These are phyloP conservation scores for Trematosphaeria pertusa DNA, from an alignment of 2,329 filamentous ascomycete species.

Conservation along the genomic window DNA sequence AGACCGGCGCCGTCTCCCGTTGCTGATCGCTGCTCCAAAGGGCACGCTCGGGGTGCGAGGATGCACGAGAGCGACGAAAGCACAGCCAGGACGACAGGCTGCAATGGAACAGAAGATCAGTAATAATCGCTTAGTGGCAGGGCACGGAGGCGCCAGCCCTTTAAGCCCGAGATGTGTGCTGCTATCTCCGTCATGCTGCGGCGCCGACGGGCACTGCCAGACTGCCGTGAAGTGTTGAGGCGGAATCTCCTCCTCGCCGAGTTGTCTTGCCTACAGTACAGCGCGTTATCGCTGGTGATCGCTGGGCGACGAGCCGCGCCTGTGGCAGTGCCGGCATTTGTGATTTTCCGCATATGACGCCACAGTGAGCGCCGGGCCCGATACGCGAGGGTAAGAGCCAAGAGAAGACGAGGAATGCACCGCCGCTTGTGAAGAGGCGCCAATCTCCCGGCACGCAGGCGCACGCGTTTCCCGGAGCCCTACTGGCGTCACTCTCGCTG, in stretches of 20 bases:
- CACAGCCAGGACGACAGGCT: constrained; percentile 21
- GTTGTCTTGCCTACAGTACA: too few species aligned
- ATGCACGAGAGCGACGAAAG: constrained; percentile 29
- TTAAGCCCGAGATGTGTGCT: not conserved
- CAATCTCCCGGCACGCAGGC: too few species aligned
- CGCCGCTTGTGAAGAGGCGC: too few species aligned
- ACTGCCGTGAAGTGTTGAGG: not conserved
- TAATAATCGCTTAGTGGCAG: too few species aligned
- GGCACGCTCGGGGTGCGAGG: constrained; percentile 22
- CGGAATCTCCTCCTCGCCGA: too few species aligned
- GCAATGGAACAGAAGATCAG: constrained; percentile 23
- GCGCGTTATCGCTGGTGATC: not conserved
- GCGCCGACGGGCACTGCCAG: not conserved
- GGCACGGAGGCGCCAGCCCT: too few species aligned
- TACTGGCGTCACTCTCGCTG: too few species aligned
- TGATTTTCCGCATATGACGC: too few species aligned
- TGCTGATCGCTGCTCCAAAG: constrained; percentile 35
- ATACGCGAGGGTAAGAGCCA: too few species aligned
- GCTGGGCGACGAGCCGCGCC: constrained; percentile 11
- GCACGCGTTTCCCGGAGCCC: too few species aligned
- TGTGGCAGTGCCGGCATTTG: constrained; percentile 43
- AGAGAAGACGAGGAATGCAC: too few species aligned
- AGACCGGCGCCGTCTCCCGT: constrained; percentile 13
- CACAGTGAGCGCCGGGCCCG: too few species aligned
- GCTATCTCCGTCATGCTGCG: not conserved